Percentiles rank a stretch among this genome's conserved stretches.
Conservation (phyloP, 2,329 filamentous ascomycete species). For the Rutstroemia sp. region DNA sequence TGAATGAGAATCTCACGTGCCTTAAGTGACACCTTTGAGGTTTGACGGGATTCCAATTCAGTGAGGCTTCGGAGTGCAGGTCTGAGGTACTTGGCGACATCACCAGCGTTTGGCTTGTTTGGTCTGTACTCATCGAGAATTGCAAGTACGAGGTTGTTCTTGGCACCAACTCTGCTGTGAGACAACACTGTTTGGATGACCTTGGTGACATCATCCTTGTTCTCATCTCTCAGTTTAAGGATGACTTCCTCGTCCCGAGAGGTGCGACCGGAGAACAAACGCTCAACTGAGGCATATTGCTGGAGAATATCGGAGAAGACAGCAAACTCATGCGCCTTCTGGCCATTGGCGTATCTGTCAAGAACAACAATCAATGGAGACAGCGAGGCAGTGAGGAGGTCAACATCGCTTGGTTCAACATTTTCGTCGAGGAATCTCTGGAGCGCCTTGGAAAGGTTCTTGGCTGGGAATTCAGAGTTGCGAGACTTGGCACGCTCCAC, state of each 20-base stretch:
- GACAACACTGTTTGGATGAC: slow-evolving; percentile 88
- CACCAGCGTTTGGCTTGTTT: slow-evolving; percentile 84
- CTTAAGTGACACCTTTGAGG: slow-evolving; percentile 95
- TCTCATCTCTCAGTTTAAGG: slow-evolving; percentile 85
- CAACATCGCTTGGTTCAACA: slow-evolving; percentile 63
- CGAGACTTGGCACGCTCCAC: slow-evolving; percentile 76
- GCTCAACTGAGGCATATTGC: slow-evolving; percentile 76
- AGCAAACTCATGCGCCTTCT: slow-evolving; percentile 83
- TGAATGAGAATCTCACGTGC: slow-evolving; percentile 96
- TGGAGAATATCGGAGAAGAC: slow-evolving; percentile 75
- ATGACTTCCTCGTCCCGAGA: slow-evolving; percentile 90
- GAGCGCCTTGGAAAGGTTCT: slow-evolving; percentile 76
- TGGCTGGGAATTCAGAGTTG: slow-evolving; percentile 83
- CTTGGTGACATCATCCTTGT: slow-evolving; percentile 83
- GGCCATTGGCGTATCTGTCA: slow-evolving; percentile 72
- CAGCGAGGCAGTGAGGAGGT: slow-evolving; percentile 65
- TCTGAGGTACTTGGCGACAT: slow-evolving; percentile 82
- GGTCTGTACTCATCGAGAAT: slow-evolving; percentile 92
- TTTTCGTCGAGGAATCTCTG: slow-evolving; percentile 85
- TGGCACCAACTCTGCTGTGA: slow-evolving; percentile 83
- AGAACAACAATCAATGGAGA: slow-evolving; percentile 72
- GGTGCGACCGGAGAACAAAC: slow-evolving; percentile 77
- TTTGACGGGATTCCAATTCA: slow-evolving; percentile 75
- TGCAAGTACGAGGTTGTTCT: slow-evolving; percentile 88
- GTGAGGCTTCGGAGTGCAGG: slow-evolving; percentile 76